phyloP scores from a whole-genome alignment of 2,329 filamentous ascomycete genomes.

The Alternaria longipes region DNA sequence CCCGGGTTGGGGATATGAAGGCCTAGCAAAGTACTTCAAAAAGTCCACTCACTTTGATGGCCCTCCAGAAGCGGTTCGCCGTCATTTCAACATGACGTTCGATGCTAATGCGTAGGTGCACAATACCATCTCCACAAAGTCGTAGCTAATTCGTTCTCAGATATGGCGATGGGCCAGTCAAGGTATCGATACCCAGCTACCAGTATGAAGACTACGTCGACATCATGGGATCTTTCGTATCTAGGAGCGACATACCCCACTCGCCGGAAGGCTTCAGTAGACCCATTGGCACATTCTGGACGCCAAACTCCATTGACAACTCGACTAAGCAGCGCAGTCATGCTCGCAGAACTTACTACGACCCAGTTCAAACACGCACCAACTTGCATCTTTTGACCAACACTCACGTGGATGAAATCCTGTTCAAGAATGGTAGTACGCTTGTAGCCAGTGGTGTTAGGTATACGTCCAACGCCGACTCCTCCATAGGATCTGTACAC shows the following conservation, averaged over 20 bases:
- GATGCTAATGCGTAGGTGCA: slow-evolving; percentile 13
- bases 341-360: slow-evolving; percentile 24
- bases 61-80: slow-evolving; percentile 9
- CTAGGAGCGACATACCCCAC: slow-evolving; percentile 15
- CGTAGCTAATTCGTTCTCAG: neutral
- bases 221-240: slow-evolving; percentile 16
- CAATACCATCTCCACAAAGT: fast-evolving
- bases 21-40: slow-evolving; percentile 51
- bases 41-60: slow-evolving; percentile 24
- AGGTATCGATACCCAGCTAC: slow-evolving; percentile 23
- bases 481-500: slow-evolving; percentile 8
- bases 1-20: slow-evolving; percentile 65
- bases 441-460: slow-evolving; percentile 21
- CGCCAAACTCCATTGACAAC: slow-evolving; percentile 23
- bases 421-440: slow-evolving; percentile 8
- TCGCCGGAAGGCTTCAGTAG: slow-evolving; percentile 13
- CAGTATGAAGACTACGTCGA: slow-evolving; percentile 23
- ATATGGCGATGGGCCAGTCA: slow-evolving; percentile 25
- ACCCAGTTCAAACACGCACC: slow-evolving; percentile 12
- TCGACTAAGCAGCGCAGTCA: slow-evolving; percentile 13
- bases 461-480: slow-evolving; percentile 9
- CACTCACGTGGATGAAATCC: slow-evolving; percentile 20
- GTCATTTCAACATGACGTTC: slow-evolving; percentile 21
- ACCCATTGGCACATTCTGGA: slow-evolving; percentile 38
- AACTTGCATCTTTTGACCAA: slow-evolving; percentile 20